Percentiles rank a stretch among this genome's conserved stretches.
Conservation (phyloP, 2,329 filamentous ascomycete genomes). For the Sporothrix dimorphospora region DNA sequence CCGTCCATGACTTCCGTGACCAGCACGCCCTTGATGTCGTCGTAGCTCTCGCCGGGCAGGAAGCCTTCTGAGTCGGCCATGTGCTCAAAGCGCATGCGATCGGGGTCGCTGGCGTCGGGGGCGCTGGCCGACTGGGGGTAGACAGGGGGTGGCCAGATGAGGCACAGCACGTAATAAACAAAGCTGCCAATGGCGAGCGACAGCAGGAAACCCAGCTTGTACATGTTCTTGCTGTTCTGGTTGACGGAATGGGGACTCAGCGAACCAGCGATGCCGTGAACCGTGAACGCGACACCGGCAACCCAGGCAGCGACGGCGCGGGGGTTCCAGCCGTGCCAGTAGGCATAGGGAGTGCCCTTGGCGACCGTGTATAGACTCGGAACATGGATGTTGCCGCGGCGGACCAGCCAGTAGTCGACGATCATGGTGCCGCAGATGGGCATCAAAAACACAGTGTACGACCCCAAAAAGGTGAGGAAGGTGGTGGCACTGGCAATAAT, state of each 20-base stretch:
- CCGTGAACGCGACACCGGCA: slow-evolving; percentile 40
- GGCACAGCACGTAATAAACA: slow-evolving; percentile 36
- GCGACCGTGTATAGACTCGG: not conserved
- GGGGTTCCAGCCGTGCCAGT: slow-evolving; percentile 18
- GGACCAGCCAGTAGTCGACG: slow-evolving; percentile 25
- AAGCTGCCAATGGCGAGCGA: slow-evolving; percentile 38
- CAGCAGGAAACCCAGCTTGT: slow-evolving; percentile 42
- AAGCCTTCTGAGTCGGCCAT: slow-evolving; percentile 27
- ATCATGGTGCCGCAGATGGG: slow-evolving; percentile 40
- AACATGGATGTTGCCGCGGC: slow-evolving; percentile 2
- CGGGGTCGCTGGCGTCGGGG: not conserved
- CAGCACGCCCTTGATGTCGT: slow-evolving; percentile 25
- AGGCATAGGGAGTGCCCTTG: not conserved
- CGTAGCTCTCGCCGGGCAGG: slow-evolving; percentile 24
- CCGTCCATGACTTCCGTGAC: slow-evolving; percentile 9
- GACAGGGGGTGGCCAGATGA: slow-evolving; percentile 32
- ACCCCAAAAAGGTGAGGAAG: slow-evolving; percentile 49
- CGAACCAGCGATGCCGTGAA: slow-evolving; percentile 37
- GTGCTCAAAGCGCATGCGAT: slow-evolving; percentile 20
- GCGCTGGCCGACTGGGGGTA: slow-evolving; percentile 12
- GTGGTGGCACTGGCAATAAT: slow-evolving; percentile 39
- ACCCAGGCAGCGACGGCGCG: slow-evolving; percentile 41
- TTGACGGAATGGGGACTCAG: slow-evolving; percentile 39
- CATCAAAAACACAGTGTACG: slow-evolving; percentile 47
- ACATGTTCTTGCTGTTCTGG: slow-evolving; percentile 39